Conservation (phyloP, 2,329 filamentous ascomycete species). For the Truncatella angustata region DNA sequence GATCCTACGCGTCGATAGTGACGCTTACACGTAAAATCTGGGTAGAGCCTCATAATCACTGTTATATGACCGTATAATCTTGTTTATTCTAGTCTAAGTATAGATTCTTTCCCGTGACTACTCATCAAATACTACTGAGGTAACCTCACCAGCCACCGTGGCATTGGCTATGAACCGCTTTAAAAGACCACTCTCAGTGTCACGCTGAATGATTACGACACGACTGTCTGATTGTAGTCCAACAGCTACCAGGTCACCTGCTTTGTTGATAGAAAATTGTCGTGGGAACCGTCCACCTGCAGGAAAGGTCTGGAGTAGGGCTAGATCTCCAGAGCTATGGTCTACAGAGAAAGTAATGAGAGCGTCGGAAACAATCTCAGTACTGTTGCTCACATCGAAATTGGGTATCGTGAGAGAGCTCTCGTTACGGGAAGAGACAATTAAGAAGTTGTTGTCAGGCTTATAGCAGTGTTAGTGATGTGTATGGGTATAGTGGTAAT, state of each 20-base stretch:
- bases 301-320: slow-evolving; percentile 55
- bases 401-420: slow-evolving; percentile 48
- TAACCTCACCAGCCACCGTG: slow-evolving; percentile 43
- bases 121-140: slow-evolving; percentile 48
- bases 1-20: not conserved
- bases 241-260: slow-evolving; percentile 63
- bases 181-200: slow-evolving; percentile 58
- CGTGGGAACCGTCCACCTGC: slow-evolving; percentile 65
- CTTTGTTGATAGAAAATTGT: slow-evolving; percentile 65
- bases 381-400: slow-evolving; percentile 41
- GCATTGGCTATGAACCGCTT: slow-evolving; percentile 41
- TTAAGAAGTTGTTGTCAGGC: slow-evolving; percentile 61
- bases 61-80: no score
- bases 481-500: slow-evolving; percentile 27
- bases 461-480: slow-evolving; percentile 22
- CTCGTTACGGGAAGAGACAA: slow-evolving; percentile 68
- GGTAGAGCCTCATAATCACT: not conserved
- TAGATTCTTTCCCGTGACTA: not conserved
- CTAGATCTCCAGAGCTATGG: slow-evolving; percentile 50
- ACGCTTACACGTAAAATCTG: not conserved
- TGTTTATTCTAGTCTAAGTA: not conserved
- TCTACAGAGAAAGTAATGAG: slow-evolving; percentile 62
- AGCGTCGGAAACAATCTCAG: slow-evolving; percentile 56
- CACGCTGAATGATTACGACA: slow-evolving; percentile 60
- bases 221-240: slow-evolving; percentile 60